These are phyloP conservation scores for Warburgia ugandensis DNA, from an alignment of 164 flowering plant genomes.

Conservation along the genomic window DNA sequence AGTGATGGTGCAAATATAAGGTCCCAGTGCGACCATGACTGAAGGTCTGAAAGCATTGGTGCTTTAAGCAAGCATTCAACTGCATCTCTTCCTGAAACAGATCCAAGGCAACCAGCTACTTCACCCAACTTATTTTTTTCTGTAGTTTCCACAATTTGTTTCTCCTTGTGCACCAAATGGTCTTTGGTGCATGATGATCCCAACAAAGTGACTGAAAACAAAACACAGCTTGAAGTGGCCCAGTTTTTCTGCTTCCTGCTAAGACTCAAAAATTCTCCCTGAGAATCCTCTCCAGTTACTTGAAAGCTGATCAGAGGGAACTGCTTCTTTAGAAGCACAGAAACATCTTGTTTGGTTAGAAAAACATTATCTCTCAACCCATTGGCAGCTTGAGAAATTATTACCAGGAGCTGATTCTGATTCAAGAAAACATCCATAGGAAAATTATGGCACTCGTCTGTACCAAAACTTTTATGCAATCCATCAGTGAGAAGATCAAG, in stretches of 20 bases:
- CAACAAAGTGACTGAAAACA: slow-evolving; percentile 57
- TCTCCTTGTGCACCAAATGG: slow-evolving; percentile 12
- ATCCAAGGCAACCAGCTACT: slow-evolving; percentile 18
- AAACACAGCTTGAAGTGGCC: slow-evolving; percentile 35
- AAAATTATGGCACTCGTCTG: slow-evolving; percentile 18
- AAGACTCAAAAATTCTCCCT: slow-evolving; percentile 26
- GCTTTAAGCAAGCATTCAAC: slow-evolving; percentile 55
- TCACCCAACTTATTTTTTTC: slow-evolving; percentile 10
- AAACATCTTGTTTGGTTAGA: slow-evolving; percentile 38
- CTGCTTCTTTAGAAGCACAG: slow-evolving; percentile 49
- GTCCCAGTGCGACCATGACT: slow-evolving; percentile 91
- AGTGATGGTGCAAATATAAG: slow-evolving; percentile 71
- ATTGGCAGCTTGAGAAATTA: slow-evolving; percentile 59
- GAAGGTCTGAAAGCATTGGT: slow-evolving; percentile 75
- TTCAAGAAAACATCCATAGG: slow-evolving; percentile 49
- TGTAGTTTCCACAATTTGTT: slow-evolving; percentile 13
- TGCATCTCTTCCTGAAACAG: slow-evolving; percentile 55
- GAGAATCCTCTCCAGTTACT: slow-evolving; percentile 27
- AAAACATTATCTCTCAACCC: slow-evolving; percentile 32
- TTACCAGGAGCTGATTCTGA: slow-evolving; percentile 37
- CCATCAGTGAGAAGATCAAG: slow-evolving; percentile 33
- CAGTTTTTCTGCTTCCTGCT: slow-evolving; percentile 23
- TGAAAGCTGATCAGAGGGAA: slow-evolving; percentile 57
- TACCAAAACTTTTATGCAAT: slow-evolving; percentile 23
- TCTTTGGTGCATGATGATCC: slow-evolving; percentile 14